Evolutionary conservation across 352 stramenopile species (phyloP).

Genomic region (Pythium phragmitis): DNA sequence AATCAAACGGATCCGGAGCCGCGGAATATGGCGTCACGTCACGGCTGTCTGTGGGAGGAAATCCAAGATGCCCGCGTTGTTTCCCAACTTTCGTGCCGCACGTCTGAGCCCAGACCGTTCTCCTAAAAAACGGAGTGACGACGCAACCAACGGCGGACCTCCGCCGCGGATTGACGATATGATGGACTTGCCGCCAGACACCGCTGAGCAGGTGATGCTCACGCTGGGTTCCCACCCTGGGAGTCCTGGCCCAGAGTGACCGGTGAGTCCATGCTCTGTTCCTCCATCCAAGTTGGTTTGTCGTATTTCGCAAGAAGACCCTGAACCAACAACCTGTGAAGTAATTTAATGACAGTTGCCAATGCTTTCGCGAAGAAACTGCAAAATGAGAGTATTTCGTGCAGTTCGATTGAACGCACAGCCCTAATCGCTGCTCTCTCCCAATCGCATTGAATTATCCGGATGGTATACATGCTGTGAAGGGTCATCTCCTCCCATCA

Average conservation of each 20-base stretch:
- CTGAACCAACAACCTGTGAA: conserved; percentile 10
- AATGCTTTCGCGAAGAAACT: neutral
- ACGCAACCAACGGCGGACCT: neutral
- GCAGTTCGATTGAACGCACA: conserved; percentile 17
- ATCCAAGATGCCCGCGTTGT: neutral
- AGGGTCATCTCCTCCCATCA: neutral
- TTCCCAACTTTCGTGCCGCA: conserved; percentile 6
- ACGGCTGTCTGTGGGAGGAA: neutral
- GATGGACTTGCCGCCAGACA: neutral
- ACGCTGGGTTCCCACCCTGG: neutral
- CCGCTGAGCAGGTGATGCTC: neutral
- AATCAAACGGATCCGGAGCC: neutral
- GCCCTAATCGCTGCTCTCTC: conserved; percentile 22
- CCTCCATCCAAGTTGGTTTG: neutral
- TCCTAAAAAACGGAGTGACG: neutral
- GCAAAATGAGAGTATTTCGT: conserved; percentile 3
- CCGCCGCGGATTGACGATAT: no score
- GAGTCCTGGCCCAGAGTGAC: neutral
- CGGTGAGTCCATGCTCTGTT: conserved; percentile 3
- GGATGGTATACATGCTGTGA: conserved; percentile 3
- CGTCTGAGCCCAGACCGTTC: neutral
- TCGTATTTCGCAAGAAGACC: neutral
- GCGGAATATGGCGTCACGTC: neutral
- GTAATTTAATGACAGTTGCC: neutral
- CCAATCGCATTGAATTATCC: conserved; percentile 6